These are phyloP conservation scores for Lantana camara DNA, from an alignment of 257 asterid genomes.

Conservation along the genomic window DNA sequence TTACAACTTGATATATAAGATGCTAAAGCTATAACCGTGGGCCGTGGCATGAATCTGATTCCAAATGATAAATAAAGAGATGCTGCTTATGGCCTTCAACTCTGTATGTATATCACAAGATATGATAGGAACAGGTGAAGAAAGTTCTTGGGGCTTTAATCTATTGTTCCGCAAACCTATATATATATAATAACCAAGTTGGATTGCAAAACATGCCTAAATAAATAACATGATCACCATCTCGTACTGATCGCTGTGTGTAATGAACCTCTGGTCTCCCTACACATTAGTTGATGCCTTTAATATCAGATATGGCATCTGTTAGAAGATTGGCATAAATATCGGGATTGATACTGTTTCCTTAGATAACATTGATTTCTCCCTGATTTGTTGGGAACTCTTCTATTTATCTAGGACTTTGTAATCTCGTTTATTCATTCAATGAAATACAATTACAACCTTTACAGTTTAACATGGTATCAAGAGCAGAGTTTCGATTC, in stretches of 20 bases:
- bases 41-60: slow-evolving; percentile 39
- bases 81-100: slow-evolving; percentile 2
- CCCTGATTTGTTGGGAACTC: too few relatives aligned
- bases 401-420: too few relatives aligned
- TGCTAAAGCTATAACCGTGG: slow-evolving; percentile 22
- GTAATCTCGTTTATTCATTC: too few relatives aligned
- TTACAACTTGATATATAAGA: neutral
- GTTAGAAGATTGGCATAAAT: too few relatives aligned
- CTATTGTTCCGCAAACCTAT: neutral
- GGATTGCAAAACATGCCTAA: too few relatives aligned
- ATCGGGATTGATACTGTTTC: too few relatives aligned
- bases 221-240: slow-evolving; percentile 20
- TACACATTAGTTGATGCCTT: neutral
- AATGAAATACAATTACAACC: too few relatives aligned
- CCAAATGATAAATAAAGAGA: slow-evolving; percentile 21
- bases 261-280: too few relatives aligned
- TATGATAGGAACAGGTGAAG: slow-evolving; percentile 5
- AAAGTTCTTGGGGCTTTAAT: neutral
- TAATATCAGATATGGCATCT: neutral
- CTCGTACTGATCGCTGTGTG: slow-evolving; percentile 6
- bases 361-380: too few relatives aligned
- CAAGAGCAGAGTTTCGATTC: too few relatives aligned
- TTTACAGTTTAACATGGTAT: too few relatives aligned
- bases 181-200: too few relatives aligned
- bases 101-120: slow-evolving; percentile 1